phyloP scores from a whole-genome alignment of 495 filamentous ascomycete genomes.

The Penicillium coffeae region DNA sequence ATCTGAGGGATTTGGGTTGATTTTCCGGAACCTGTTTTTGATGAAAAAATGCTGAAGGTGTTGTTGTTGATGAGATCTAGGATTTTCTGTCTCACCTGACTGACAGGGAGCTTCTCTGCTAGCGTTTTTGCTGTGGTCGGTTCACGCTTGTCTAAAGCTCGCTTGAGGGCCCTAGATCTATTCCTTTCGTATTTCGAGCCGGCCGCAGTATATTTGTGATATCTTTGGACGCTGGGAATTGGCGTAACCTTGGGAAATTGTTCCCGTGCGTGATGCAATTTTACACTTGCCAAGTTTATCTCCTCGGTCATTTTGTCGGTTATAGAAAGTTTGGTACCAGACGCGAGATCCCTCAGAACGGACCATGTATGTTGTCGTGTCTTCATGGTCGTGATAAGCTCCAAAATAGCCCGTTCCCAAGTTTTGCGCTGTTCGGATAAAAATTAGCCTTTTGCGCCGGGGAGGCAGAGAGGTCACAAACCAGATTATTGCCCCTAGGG shows the following conservation, averaged over 20 bases:
- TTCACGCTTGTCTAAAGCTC: too few relatives aligned
- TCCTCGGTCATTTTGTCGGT: background rate
- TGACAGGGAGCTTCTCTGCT: conserved; percentile 44
- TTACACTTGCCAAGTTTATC: background rate
- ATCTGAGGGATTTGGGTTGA: conserved; percentile 62
- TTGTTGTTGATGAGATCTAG: conserved; percentile 47
- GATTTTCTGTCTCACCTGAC: conserved; percentile 36
- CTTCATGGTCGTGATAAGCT: background rate
- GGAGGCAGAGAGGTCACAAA: too few relatives aligned
- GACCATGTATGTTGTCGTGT: background rate
- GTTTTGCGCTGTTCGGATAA: background rate
- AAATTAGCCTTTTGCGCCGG: too few relatives aligned
- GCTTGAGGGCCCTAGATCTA: background rate
- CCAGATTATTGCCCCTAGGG: too few relatives aligned
- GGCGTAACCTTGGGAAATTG: background rate
- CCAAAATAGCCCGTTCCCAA: background rate
- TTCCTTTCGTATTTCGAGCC: background rate
- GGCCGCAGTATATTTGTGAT: background rate
- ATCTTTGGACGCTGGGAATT: too few relatives aligned
- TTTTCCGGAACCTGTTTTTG: conserved; percentile 57
- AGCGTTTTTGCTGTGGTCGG: background rate
- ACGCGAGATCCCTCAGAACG: background rate
- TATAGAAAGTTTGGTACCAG: background rate
- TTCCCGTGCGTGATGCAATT: background rate
- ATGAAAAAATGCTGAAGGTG: conserved; percentile 51